phyloP scores from a whole-genome alignment of 2,329 filamentous ascomycete genomes.

The Monilinia fructicola region DNA sequence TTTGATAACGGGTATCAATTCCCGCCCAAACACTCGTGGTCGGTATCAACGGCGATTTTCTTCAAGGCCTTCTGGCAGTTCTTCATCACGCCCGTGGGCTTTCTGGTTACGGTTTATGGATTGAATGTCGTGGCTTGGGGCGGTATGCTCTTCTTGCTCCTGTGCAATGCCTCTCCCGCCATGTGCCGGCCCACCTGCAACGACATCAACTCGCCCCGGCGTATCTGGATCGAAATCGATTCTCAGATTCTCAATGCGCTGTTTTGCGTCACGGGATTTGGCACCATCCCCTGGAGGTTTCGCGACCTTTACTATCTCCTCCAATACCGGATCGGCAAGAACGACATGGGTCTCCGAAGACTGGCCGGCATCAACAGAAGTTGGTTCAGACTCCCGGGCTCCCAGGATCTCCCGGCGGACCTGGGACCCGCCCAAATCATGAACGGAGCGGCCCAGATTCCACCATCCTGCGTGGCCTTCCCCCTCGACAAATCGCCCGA shows the following conservation, averaged over 20 bases:
- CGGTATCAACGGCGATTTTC: slow-evolving; percentile 57
- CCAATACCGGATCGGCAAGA: slow-evolving; percentile 57
- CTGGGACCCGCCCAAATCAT: slow-evolving; percentile 55
- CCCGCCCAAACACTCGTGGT: slow-evolving; percentile 60
- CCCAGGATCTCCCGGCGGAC: slow-evolving; percentile 54
- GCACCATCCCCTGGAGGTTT: slow-evolving; percentile 80
- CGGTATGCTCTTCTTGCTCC: slow-evolving; percentile 83
- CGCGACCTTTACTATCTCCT: slow-evolving; percentile 74
- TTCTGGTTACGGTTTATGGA: slow-evolving; percentile 74
- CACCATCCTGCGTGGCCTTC: slow-evolving; percentile 56
- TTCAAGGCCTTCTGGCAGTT: slow-evolving; percentile 68
- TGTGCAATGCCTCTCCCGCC: slow-evolving; percentile 70
- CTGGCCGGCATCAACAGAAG: slow-evolving; percentile 71
- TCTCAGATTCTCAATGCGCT: slow-evolving; percentile 80
- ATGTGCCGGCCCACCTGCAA: slow-evolving; percentile 73
- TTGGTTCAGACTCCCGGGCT: slow-evolving; percentile 74
- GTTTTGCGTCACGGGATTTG: slow-evolving; percentile 85
- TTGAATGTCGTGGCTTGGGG: slow-evolving; percentile 87
- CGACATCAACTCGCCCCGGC: slow-evolving; percentile 71
- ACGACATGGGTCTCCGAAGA: slow-evolving; percentile 59
- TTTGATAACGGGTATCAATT: slow-evolving; percentile 67
- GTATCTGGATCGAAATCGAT: slow-evolving; percentile 82
- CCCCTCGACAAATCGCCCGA: slow-evolving; percentile 64
- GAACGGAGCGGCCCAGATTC: slow-evolving; percentile 42
- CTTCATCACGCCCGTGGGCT: slow-evolving; percentile 71